Percentiles rank a stretch among this genome's conserved stretches.
Evolutionary conservation across 306 rosid genomes (phyloP).

Genomic region (Cucumis melo): DNA sequence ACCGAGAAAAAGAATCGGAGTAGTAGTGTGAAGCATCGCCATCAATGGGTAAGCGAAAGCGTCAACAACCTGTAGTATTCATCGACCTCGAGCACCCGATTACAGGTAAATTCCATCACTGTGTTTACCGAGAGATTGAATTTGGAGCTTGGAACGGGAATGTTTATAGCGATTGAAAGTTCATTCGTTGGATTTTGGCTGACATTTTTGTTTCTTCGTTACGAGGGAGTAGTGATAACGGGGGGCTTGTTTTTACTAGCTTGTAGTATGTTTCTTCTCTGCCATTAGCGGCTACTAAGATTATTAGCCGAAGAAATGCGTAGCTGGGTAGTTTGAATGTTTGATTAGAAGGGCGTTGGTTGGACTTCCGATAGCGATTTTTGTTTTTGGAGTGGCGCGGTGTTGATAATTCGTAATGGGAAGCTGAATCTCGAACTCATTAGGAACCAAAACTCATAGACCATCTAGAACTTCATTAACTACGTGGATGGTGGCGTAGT

Average conservation of each 20-base stretch:
- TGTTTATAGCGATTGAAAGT: neutral
- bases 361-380: neutral
- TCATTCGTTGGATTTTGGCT: neutral
- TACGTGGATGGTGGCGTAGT: neutral
- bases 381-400: neutral
- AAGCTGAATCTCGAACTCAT: neutral
- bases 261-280: neutral
- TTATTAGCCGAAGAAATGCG: neutral
- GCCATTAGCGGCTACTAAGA: neutral
- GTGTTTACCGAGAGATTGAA: neutral
- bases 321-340: neutral
- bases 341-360: neutral
- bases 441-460: neutral
- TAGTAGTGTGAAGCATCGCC: neutral
- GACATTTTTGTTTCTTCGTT: neutral
- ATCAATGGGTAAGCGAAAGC: slow-evolving; percentile 3
- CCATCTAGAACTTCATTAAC: neutral
- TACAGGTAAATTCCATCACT: neutral
- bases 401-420: neutral
- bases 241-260: neutral
- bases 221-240: neutral
- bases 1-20: neutral
- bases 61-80: neutral
- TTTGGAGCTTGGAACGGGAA: neutral
- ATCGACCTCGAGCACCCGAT: neutral